Base-by-base conservation (phyloP, 495 filamentous ascomycete genomes). In the Cercophora sp. region DNA sequence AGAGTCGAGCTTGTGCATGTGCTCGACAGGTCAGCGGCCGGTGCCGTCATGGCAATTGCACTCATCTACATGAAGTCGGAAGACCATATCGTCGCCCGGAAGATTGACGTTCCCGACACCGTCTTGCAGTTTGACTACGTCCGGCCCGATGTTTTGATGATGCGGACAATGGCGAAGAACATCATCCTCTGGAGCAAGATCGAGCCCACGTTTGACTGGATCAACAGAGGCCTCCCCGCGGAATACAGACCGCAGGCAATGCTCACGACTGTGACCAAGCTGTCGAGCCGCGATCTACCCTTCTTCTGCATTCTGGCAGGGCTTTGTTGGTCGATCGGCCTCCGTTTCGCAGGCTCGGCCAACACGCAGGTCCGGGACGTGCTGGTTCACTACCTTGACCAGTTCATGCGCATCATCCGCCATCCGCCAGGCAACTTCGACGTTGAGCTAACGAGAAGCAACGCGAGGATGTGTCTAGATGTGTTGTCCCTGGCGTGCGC, bases 1-100 rank as follows among this genome's bases (percentile, higher is more conserved):
- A 85, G 91, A 41, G 87, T 96, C 24, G 85, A 90, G 47, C 72
- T 91, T 23, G 89, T 96, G 18, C 91, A 99, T 60, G 81, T 96
- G 15, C 79, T 97, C 1, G 93, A 99, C 57, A 86, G 90, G 59
- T 91, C 93, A 20, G 93, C 89, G 16, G 87, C 93, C 26, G 92
- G 85, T 34, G 91, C 93, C 1, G 90, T 89, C 2, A 78, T 97
- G 42, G 91, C 93, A 2, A 77, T 96, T 42, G 84, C 89, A n/a
- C 79, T 97, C 34, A 92, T 97, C 39, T 99, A 91, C 67, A 94
- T 99, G 91, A 97, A 96, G 65, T 89, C 94, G 0, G 86, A 92
- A 49, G 87, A 99, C 61, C 79, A 85, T 48, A 81, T 83, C n/a
- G 74, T 99, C 40, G 94, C 93, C 3, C 81, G 84, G 48, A 97